A percentile compares a stretch with the other conserved stretches of the same genome.
phyloP scores from a whole-genome alignment of 2,329 filamentous ascomycete genomes.

The Aureobasidium sp. region DNA sequence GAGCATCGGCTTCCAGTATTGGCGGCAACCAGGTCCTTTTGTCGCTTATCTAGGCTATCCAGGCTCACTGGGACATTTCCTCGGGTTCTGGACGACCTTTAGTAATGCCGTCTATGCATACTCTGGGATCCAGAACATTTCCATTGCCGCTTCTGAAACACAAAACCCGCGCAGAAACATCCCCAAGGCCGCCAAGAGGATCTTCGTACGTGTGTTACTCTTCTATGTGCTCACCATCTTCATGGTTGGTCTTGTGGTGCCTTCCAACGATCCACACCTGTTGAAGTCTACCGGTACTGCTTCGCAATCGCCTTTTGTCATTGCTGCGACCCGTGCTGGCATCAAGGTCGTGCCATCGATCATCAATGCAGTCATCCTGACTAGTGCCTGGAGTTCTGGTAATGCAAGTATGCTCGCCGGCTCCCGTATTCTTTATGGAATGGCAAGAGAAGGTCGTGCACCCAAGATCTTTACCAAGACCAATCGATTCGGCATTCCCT shows the following conservation, averaged over 20 bases:
- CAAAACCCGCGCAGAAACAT: slow-evolving; percentile 35
- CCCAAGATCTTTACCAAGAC: slow-evolving; percentile 34
- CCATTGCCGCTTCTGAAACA: slow-evolving; percentile 19
- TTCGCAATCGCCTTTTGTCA: slow-evolving; percentile 45
- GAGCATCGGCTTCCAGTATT: slow-evolving; percentile 19
- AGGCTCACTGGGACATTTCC: slow-evolving; percentile 18
- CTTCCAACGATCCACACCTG: slow-evolving; percentile 44
- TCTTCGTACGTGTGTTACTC: slow-evolving; percentile 52
- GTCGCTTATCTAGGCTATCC: slow-evolving; percentile 18
- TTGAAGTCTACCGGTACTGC: slow-evolving; percentile 47
- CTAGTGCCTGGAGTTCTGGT: slow-evolving; percentile 54
- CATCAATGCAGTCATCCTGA: slow-evolving; percentile 62
- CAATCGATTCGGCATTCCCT: slow-evolving; percentile 20
- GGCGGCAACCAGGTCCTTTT: slow-evolving; percentile 20
- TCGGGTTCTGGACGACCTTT: slow-evolving; percentile 19
- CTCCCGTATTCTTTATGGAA: slow-evolving; percentile 19
- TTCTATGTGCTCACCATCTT: slow-evolving; percentile 47
- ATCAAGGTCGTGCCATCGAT: slow-evolving; percentile 51
- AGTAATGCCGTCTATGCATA: slow-evolving; percentile 19
- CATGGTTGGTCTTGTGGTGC: slow-evolving; percentile 52
- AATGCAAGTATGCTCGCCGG: slow-evolving; percentile 35
- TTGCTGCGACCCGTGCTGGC: slow-evolving; percentile 41
- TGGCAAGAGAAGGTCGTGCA: slow-evolving; percentile 54
- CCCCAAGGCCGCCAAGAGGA: slow-evolving; percentile 49
- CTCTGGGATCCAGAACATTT: slow-evolving; percentile 22